Evolutionary conservation across 305 asterid species (phyloP).

Genomic region (Solanum hybrid): DNA sequence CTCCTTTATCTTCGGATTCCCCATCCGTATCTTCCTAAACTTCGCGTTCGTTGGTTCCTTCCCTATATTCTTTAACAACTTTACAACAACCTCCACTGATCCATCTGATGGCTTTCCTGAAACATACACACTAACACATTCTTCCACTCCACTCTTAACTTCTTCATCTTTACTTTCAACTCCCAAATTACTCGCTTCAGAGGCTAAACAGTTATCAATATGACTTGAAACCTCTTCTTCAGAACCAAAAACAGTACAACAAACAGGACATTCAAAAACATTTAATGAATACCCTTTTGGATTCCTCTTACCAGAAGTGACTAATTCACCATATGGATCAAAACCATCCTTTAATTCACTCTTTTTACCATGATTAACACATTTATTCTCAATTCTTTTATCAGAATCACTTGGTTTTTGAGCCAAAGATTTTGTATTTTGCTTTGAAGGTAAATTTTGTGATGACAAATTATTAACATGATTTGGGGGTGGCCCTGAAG

Average conservation of each 20-base stretch:
- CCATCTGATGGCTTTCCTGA: slow-evolving; percentile 45
- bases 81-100: slow-evolving; percentile 55
- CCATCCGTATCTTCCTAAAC: slow-evolving; percentile 83
- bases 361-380: slow-evolving; percentile 15
- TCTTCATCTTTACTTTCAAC: slow-evolving; percentile 2
- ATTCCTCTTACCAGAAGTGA: slow-evolving; percentile 72
- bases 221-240: slow-evolving; percentile 73
- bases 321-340: slow-evolving; percentile 64
- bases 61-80: slow-evolving; percentile 55
- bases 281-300: slow-evolving; percentile 60
- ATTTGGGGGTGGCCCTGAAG: slow-evolving; percentile 20
- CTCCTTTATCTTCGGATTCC: slow-evolving; percentile 86
- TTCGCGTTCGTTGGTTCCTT: slow-evolving; percentile 72
- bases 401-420: slow-evolving; percentile 25
- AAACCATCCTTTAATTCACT: slow-evolving; percentile 31
- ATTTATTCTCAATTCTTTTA: slow-evolving; percentile 17
- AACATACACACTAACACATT: slow-evolving; percentile 44
- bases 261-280: slow-evolving; percentile 80
- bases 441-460: slow-evolving; percentile 13
- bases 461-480: slow-evolving; percentile 5
- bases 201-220: slow-evolving; percentile 59
- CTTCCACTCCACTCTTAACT: slow-evolving; percentile 33
- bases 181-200: slow-evolving; percentile 9
- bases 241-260: slow-evolving; percentile 54
- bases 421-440: slow-evolving; percentile 29